phyloP scores from a whole-genome alignment of 2,329 filamentous ascomycete genomes.

The Penicillium sp. region DNA sequence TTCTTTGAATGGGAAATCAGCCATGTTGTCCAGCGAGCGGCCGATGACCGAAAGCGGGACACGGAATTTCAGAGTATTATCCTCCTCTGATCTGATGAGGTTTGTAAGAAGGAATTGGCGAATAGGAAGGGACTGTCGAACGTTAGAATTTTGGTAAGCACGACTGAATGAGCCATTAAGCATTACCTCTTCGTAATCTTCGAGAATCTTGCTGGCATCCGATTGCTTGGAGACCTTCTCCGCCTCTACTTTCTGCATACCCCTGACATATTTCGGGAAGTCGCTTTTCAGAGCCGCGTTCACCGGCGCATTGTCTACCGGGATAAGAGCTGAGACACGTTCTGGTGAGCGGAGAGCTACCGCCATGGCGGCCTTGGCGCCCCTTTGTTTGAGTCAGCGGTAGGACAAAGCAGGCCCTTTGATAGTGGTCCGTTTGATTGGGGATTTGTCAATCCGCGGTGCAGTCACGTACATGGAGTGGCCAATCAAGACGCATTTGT shows the following conservation, averaged over 20 bases:
- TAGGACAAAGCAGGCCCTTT: background rate
- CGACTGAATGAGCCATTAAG: conserved; percentile 16
- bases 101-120: conserved; percentile 93
- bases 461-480: conserved; percentile 75
- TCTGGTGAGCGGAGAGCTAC: conserved; percentile 72
- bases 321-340: conserved; percentile 69
- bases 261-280: conserved; percentile 78
- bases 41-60: conserved; percentile 75
- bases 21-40: conserved; percentile 70
- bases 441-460: background rate
- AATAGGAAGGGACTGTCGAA: conserved; percentile 64
- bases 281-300: conserved; percentile 72
- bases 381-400: conserved; percentile 53
- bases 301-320: conserved; percentile 90
- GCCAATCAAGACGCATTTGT: conserved; percentile 75
- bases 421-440: background rate
- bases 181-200: conserved; percentile 67
- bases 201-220: conserved; percentile 78
- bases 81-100: conserved; percentile 59
- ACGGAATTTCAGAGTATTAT: conserved; percentile 68
- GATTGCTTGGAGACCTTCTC: conserved; percentile 66
- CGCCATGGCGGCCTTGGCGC: conserved; percentile 90
- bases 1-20: conserved; percentile 83
- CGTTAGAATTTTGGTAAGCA: background rate
- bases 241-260: conserved; percentile 79